These are phyloP conservation scores for Trametes versicolor DNA, from an alignment of 1,284 basidiomycete genomes.

Conservation along the genomic window DNA sequence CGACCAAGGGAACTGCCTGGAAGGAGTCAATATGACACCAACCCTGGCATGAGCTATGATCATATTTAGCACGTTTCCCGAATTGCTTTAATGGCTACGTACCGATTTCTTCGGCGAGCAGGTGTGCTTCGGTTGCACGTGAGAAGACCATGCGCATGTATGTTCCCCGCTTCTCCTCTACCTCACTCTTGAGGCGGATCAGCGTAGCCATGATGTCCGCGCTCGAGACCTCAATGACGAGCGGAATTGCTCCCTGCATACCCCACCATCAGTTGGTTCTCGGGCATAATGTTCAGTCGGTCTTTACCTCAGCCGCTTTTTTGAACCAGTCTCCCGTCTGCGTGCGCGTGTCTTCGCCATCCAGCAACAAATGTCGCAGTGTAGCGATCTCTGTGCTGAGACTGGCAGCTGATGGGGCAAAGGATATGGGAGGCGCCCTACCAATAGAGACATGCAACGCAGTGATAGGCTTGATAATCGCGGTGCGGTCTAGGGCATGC, in stretches of 20 bases:
- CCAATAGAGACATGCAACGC: constrained; percentile 79
- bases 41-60: constrained; percentile 53
- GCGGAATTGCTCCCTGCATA: constrained; percentile 48
- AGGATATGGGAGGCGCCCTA: constrained; percentile 47
- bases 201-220: constrained; percentile 76
- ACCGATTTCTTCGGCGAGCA: constrained; percentile 77
- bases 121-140: constrained; percentile 80
- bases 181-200: constrained; percentile 76
- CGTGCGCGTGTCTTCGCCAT: constrained; percentile 54
- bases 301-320: constrained; percentile 63
- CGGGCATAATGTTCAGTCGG: neutral
- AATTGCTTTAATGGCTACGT: constrained; percentile 1
- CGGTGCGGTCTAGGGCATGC: constrained; percentile 71
- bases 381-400: constrained; percentile 64
- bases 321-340: constrained; percentile 59
- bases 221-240: constrained; percentile 57
- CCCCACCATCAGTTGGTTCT: neutral
- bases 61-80: constrained; percentile 31
- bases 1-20: constrained; percentile 58
- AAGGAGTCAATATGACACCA: constrained; percentile 61
- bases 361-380: constrained; percentile 57
- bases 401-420: constrained; percentile 47
- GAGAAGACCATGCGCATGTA: constrained; percentile 71
- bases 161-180: constrained; percentile 67
- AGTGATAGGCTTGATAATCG: constrained; percentile 72